Evolutionary conservation across 257 asterid genomes (phyloP).

Genomic region (Solanum corneliomulleri): DNA sequence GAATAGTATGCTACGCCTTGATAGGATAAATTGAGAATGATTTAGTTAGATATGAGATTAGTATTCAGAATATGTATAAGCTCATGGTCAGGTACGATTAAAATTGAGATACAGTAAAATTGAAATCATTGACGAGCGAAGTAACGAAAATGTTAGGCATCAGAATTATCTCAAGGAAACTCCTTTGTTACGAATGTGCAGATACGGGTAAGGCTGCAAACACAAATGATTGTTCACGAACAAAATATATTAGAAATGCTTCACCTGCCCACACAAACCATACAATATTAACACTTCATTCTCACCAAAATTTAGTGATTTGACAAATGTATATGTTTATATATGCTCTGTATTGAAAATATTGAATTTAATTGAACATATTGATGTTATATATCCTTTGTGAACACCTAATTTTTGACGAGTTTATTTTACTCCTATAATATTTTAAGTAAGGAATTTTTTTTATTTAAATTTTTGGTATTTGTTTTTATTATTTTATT

Average conservation of each 20-base stretch:
- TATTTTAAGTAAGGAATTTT: too few relatives aligned
- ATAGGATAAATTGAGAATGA: neutral
- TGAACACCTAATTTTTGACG: too few relatives aligned
- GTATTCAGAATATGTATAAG: neutral
- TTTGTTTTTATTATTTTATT: too few relatives aligned
- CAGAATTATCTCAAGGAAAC: conserved; percentile 65
- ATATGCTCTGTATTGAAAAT: neutral
- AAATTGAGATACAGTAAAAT: neutral
- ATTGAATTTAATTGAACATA: neutral
- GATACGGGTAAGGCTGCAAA: conserved; percentile 58
- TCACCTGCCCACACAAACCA: conserved; percentile 27
- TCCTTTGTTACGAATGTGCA: conserved; percentile 70
- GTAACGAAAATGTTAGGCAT: neutral
- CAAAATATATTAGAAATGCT: conserved; percentile 28
- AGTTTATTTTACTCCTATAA: too few relatives aligned
- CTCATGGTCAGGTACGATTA: neutral
- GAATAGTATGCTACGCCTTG: neutral
- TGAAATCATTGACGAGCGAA: neutral
- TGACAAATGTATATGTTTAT: neutral
- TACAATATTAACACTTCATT: neutral
- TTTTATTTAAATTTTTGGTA: too few relatives aligned
- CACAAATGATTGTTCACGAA: neutral
- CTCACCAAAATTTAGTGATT: neutral
- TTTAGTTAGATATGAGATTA: neutral
- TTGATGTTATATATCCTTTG: neutral